Evolutionary conservation across 371 early-diverging fungal species (phyloP).

Genomic region (Rhizopus sp.): DNA sequence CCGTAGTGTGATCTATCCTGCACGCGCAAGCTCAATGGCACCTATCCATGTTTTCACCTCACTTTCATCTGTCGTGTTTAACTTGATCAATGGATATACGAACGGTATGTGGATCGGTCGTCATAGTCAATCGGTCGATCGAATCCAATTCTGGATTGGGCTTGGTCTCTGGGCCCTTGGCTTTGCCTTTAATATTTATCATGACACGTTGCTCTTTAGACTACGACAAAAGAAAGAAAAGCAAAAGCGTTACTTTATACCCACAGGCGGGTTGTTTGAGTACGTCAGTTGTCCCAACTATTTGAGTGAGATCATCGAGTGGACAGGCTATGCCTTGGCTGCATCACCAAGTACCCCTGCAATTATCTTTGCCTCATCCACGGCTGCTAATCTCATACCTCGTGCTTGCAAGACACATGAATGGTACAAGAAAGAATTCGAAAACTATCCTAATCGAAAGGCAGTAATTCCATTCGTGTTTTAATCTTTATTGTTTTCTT

Average conservation of each 20-base stretch:
- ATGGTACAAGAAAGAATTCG: constrained; percentile 61
- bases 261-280: constrained; percentile 55
- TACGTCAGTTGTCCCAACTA: constrained; percentile 69
- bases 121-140: constrained; percentile 5
- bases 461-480: constrained; percentile 65
- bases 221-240: constrained; percentile 29
- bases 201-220: constrained; percentile 53
- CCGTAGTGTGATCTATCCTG: constrained; percentile 58
- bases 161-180: constrained; percentile 48
- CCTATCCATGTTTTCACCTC: constrained; percentile 42
- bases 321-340: constrained; percentile 64
- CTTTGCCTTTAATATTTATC: constrained; percentile 54
- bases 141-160: constrained; percentile 31
- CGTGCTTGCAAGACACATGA: constrained; percentile 58
- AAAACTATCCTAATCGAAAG: constrained; percentile 50
- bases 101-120: constrained; percentile 58
- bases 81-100: constrained; percentile 62
- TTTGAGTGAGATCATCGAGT: constrained; percentile 64
- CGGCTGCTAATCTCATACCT: constrained; percentile 61
- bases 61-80: constrained; percentile 38
- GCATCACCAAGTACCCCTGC: constrained; percentile 51
- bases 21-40: constrained; percentile 52
- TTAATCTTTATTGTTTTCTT: constrained; percentile 10
- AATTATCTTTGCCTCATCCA: constrained; percentile 50
- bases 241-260: constrained; percentile 51